phyloP scores from a whole-genome alignment of 2,329 filamentous ascomycete genomes.

The Cytospora paraplurivora region DNA sequence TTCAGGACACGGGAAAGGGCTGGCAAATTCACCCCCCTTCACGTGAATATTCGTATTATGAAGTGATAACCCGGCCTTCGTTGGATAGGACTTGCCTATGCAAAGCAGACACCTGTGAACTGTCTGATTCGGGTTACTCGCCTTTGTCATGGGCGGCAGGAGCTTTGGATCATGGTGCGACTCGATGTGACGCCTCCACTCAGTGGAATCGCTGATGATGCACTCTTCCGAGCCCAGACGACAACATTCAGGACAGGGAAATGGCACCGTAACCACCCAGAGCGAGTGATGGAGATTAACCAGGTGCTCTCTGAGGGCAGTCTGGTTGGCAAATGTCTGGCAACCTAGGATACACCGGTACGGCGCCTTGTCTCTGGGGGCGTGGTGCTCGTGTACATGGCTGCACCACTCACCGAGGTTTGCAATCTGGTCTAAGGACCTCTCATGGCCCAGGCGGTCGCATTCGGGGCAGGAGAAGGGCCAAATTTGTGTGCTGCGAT shows the following conservation, averaged over 20 bases:
- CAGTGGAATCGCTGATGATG: neutral
- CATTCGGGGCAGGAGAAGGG: slow-evolving; percentile 4
- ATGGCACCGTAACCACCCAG: neutral
- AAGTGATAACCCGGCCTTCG: neutral
- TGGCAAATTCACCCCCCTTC: neutral
- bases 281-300: neutral
- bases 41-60: slow-evolving; percentile 8
- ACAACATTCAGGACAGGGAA: neutral
- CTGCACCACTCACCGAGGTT: neutral
- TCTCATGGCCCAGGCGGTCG: neutral
- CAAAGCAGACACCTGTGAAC: neutral
- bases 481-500: neutral
- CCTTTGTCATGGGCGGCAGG: neutral
- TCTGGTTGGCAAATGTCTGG: neutral
- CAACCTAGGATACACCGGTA: slow-evolving; percentile 6
- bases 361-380: neutral
- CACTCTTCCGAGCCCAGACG: slow-evolving; percentile 5
- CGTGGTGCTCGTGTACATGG: slow-evolving; percentile 3
- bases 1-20: slow-evolving; percentile 3
- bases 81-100: neutral
- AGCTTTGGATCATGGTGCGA: slow-evolving; percentile 1
- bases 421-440: neutral
- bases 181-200: slow-evolving; percentile 6
- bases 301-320: slow-evolving; percentile 5
- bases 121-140: neutral